Percentiles rank a stretch among this genome's conserved stretches.
Evolutionary conservation across 352 stramenopile genomes (phyloP).

Genomic region (Globisporangium megalacanthum): DNA sequence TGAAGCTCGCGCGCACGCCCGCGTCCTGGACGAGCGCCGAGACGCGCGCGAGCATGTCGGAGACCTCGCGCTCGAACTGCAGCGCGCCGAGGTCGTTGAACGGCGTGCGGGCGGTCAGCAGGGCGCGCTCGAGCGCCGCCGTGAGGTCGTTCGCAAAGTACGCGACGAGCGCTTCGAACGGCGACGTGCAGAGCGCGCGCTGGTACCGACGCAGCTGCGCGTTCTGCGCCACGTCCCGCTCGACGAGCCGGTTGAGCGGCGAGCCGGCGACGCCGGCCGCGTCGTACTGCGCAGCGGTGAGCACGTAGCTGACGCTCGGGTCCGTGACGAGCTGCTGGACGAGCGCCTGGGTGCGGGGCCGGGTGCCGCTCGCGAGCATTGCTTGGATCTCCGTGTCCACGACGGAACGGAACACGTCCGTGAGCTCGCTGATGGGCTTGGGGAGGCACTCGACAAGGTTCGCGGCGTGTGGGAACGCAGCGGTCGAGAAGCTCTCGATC

Average conservation of each 20-base stretch:
- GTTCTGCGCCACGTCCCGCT: slow-evolving; percentile 69
- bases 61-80: slow-evolving; percentile 72
- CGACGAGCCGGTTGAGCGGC: slow-evolving; percentile 54
- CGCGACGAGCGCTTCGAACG: slow-evolving; percentile 69
- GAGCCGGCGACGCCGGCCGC: slow-evolving; percentile 52
- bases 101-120: slow-evolving; percentile 46
- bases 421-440: slow-evolving; percentile 63
- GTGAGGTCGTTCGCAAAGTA: slow-evolving; percentile 54
- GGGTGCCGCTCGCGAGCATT: slow-evolving; percentile 42
- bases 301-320: slow-evolving; percentile 45
- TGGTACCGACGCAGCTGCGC: slow-evolving; percentile 58
- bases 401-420: slow-evolving; percentile 64
- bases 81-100: slow-evolving; percentile 80
- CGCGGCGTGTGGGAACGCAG: slow-evolving; percentile 43
- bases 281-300: slow-evolving; percentile 65
- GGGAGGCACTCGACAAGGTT: slow-evolving; percentile 69
- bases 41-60: slow-evolving; percentile 49
- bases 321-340: slow-evolving; percentile 43
- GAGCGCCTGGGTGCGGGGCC: slow-evolving; percentile 36
- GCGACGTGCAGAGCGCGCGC: slow-evolving; percentile 36
- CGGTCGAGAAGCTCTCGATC: slow-evolving; percentile 44
- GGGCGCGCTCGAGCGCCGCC: slow-evolving; percentile 42
- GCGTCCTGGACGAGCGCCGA: slow-evolving; percentile 42
- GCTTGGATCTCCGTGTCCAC: slow-evolving; percentile 68
- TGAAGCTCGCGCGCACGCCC: slow-evolving; percentile 63